phyloP scores from a whole-genome alignment of 2,329 filamentous ascomycete species.

The Emmonsia crescens region DNA sequence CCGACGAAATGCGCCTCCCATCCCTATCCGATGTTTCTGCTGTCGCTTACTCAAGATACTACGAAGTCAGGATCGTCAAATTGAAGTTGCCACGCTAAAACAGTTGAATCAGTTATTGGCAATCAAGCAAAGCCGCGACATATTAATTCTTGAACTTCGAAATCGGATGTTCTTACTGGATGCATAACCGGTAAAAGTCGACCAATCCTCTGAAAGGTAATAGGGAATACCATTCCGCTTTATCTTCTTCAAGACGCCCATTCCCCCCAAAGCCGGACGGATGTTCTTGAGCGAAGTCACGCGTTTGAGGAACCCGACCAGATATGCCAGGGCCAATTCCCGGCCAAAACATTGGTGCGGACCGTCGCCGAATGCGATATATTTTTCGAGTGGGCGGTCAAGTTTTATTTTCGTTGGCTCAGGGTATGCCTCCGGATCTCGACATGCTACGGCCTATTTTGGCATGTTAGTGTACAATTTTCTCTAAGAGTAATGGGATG shows the following conservation, averaged over 20 bases:
- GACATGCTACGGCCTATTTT: conserved; percentile 18
- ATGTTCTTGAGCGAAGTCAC: conserved; percentile 35
- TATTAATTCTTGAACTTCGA: background rate
- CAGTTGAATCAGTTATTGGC: background rate
- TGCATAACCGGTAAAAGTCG: conserved; percentile 34
- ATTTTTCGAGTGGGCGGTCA: conserved; percentile 28
- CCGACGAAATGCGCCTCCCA: background rate
- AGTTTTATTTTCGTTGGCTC: conserved; percentile 34
- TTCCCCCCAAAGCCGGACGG: conserved; percentile 35
- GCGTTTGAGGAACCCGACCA: conserved; percentile 33
- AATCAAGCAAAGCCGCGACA: background rate
- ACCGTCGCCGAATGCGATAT: conserved; percentile 37
- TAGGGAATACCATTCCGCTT: conserved; percentile 24
- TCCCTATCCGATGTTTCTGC: background rate
- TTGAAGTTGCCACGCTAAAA: conserved; percentile 14
- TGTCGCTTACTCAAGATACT: background rate
- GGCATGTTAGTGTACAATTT: conserved; percentile 9
- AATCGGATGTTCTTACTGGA: conserved; percentile 30
- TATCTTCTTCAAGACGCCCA: conserved; percentile 38
- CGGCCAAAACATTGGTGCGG: conserved; percentile 38
- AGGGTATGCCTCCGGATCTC: conserved; percentile 27
- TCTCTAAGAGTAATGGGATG: background rate
- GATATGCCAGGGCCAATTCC: conserved; percentile 32
- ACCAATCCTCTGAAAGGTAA: conserved; percentile 41
- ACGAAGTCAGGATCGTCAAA: conserved; percentile 9